Evolutionary conservation across 306 rosid species (phyloP).

Genomic region (Cyclanthera cordifolia): DNA sequence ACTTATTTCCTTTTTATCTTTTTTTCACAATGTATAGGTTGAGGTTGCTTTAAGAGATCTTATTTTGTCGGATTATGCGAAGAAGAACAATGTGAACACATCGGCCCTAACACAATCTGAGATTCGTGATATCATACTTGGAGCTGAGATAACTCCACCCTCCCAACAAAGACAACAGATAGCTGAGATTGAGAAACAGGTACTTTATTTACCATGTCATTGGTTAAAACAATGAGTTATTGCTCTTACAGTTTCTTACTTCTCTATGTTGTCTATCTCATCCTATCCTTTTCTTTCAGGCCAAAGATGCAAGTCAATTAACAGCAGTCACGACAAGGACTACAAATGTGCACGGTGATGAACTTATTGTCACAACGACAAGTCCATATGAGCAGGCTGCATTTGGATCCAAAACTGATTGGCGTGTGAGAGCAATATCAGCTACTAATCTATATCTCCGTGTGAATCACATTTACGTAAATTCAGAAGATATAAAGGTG

Average conservation of each 20-base stretch:
- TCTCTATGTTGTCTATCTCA: slow-evolving; percentile 7
- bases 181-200: slow-evolving; percentile 99
- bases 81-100: slow-evolving; percentile 96
- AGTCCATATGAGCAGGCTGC: slow-evolving; percentile 96
- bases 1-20: background rate
- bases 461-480: slow-evolving; percentile 92
- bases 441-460: slow-evolving; percentile 94
- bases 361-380: slow-evolving; percentile 85
- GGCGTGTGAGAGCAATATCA: slow-evolving; percentile 99
- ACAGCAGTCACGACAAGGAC: slow-evolving; percentile 93
- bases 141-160: slow-evolving; percentile 99
- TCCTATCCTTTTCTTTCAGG: slow-evolving; percentile 31
- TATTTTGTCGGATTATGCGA: slow-evolving; percentile 91
- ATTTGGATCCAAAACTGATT: slow-evolving; percentile 90
- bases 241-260: background rate
- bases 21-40: slow-evolving; percentile 44
- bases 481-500: slow-evolving; percentile 96
- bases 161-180: slow-evolving; percentile 97
- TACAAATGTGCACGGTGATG: slow-evolving; percentile 94
- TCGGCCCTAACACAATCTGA: slow-evolving; percentile 94
- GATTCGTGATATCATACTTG: slow-evolving; percentile 96
- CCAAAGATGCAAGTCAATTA: slow-evolving; percentile 78
- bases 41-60: slow-evolving; percentile 99
- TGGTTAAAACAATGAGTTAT: background rate
- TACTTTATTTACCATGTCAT: slow-evolving; percentile 16